phyloP scores from a whole-genome alignment of 345 rosid species.

The Heritiera littoralis region DNA sequence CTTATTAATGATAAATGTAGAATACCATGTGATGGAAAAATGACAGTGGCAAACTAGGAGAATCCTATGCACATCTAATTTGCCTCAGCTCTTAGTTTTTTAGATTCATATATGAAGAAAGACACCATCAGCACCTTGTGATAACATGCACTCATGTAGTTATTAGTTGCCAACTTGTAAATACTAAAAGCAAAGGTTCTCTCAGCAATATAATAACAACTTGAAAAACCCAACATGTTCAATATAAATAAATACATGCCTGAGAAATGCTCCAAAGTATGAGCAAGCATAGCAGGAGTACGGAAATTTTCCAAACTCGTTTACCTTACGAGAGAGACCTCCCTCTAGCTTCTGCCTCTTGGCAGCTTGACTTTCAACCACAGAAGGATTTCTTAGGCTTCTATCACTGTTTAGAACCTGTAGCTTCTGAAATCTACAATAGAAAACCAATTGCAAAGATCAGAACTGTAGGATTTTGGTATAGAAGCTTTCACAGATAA shows the following conservation, averaged over 20 bases:
- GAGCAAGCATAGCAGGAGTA: background rate
- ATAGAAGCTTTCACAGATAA: background rate
- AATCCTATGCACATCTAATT: conserved; percentile 7
- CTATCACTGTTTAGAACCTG: conserved; percentile 41
- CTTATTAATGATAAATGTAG: background rate
- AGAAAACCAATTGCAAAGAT: background rate
- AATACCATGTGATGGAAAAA: background rate
- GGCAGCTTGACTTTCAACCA: conserved; percentile 75
- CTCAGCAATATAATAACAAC: conserved; percentile 10
- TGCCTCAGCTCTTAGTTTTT: background rate
- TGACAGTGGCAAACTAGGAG: background rate
- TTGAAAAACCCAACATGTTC: conserved; percentile 9
- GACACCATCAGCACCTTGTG: background rate
- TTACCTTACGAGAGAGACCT: conserved; percentile 76
- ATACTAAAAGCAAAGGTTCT: background rate
- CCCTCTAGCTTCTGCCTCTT: conserved; percentile 97
- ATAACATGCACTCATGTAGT: background rate
- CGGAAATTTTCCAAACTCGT: background rate
- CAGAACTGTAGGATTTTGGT: background rate
- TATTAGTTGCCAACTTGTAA: background rate
- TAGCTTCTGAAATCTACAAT: conserved; percentile 49
- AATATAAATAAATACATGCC: conserved; percentile 1
- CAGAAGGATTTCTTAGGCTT: conserved; percentile 47
- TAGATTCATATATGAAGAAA: background rate
- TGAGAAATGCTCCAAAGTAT: background rate